Percentiles rank a stretch among this genome's conserved stretches.
These are phyloP conservation scores for Hansenula lynferdii DNA, from an alignment of 1,139 yeast genomes.

Conservation along the genomic window DNA sequence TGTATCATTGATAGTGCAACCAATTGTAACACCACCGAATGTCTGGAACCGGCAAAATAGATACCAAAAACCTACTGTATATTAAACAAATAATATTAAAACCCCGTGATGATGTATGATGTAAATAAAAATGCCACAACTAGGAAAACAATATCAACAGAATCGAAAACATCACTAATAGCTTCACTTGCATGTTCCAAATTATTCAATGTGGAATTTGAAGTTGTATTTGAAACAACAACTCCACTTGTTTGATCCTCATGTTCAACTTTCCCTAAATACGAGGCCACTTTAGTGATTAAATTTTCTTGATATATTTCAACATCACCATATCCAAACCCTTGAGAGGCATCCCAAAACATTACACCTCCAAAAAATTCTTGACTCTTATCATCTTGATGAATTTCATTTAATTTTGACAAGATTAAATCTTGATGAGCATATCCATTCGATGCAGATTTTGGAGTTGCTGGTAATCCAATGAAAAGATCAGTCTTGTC, in stretches of 20 bases:
- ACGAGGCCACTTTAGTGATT: slow-evolving; percentile 17
- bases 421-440: slow-evolving; percentile 34
- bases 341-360: slow-evolving; percentile 82
- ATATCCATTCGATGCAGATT: slow-evolving; percentile 58
- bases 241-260: background rate
- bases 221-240: background rate
- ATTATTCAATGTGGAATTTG: background rate
- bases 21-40: slow-evolving; percentile 38
- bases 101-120: background rate
- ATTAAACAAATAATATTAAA: background rate
- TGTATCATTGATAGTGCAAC: slow-evolving; percentile 43
- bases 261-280: slow-evolving; percentile 5
- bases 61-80: background rate
- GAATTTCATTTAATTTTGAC: slow-evolving; percentile 16
- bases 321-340: slow-evolving; percentile 39
- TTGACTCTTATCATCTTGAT: background rate
- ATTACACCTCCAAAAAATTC: slow-evolving; percentile 66
- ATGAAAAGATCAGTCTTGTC: slow-evolving; percentile 54
- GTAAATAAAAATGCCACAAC: background rate
- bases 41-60: slow-evolving; percentile 23
- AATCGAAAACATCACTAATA: background rate
- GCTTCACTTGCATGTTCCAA: background rate
- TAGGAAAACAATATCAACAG: background rate
- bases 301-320: slow-evolving; percentile 15
- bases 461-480: slow-evolving; percentile 58